Evolutionary conservation across 129 eudicot genomes (phyloP), one percentile per base, ranked within the genome.

Genomic region (Flaveria robusta): DNA sequence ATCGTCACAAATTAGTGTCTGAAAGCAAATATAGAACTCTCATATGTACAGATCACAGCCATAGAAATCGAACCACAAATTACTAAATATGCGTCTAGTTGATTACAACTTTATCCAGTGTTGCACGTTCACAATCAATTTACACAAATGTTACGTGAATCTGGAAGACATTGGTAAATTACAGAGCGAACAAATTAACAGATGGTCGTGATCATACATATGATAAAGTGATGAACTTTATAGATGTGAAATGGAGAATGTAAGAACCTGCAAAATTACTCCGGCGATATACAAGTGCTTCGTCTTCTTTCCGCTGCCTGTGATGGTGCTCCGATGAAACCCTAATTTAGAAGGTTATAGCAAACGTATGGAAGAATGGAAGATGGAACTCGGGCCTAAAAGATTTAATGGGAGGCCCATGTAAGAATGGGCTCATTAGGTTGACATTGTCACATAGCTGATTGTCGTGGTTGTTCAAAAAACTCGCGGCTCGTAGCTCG

Each of bases 221-320:
- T 1, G 19, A 29, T 31, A 63, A 29, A 63, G 20, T 15, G 68
- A 63, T 29, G 45, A 63, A 29, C 1, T 16, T 34, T 63, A 10
- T 60, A 22, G 56, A 55, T 60, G 27, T 27, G 41, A 27, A 34
- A 34, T 34, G 39, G 39, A 60, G 41, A 14, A 26, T 60, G 3
- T 60, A 60, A 60, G 41, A 60, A 60, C 67, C 67, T 60, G 67
- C 41, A 60, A 29, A 31, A 63, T 63, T 63, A 29, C 43, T 29
- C 45, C 68, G 20, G 43, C 68, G 37, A 29, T 1, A 27, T 29
- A 63, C 43, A 13, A 7, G 11, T 60, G 45, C 16, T 59, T 59
- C 26, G 37, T 59, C n/a, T 59, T 23, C 37, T 24, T 24, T 12
- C 66, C 66, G 11, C n/a, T 24, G 66, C 11, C 23, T 63, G 41